Evolutionary conservation across 192 early-diverging fungal genomes (phyloP).

Genomic region (Coemansia sp.): DNA sequence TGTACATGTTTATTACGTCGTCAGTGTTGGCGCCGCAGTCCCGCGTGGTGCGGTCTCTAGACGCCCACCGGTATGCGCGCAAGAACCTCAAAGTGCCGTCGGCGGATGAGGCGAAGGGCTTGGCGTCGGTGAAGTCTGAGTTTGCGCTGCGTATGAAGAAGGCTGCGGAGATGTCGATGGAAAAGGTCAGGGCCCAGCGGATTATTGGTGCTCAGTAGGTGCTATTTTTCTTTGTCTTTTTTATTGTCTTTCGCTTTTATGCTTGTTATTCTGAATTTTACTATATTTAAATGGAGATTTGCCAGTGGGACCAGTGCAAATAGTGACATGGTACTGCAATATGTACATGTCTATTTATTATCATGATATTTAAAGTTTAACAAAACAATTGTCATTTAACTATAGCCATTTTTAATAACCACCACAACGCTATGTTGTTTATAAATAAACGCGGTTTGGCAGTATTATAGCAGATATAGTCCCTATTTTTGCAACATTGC

Average conservation of each 20-base stretch:
- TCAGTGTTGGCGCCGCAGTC: slow-evolving; percentile 77
- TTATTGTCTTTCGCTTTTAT: background rate
- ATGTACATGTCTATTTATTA: no score
- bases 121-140: slow-evolving; percentile 30
- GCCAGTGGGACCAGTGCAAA: no score
- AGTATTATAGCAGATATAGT: background rate
- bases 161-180: slow-evolving; percentile 48
- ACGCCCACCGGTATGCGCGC: slow-evolving; percentile 73
- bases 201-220: slow-evolving; percentile 15
- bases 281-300: background rate
- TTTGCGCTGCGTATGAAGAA: slow-evolving; percentile 42
- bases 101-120: slow-evolving; percentile 15
- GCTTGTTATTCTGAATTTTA: background rate
- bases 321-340: no score
- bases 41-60: slow-evolving; percentile 69
- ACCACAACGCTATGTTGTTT: background rate
- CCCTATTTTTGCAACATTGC: background rate
- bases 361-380: no score
- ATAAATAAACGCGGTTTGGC: background rate
- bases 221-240: background rate
- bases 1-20: slow-evolving; percentile 79
- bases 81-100: slow-evolving; percentile 59
- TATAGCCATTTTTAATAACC: no score
- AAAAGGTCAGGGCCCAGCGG: slow-evolving; percentile 37
- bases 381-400: no score